Base-by-base conservation (phyloP, 2,329 filamentous ascomycete genomes). In the Aspergillus japonicus region DNA sequence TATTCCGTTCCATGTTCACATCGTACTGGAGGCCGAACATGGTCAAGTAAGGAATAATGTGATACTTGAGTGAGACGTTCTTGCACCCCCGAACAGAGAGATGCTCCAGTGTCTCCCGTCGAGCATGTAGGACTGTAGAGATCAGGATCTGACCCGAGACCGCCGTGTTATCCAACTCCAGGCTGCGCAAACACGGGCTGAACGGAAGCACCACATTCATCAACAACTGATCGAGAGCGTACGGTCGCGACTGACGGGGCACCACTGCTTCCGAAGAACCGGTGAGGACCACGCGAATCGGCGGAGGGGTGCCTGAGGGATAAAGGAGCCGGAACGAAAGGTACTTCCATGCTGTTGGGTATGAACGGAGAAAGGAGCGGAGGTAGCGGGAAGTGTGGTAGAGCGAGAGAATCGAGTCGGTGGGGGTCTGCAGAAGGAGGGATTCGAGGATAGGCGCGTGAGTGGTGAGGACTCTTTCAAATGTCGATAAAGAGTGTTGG, bases 21-120 rank as follows among this genome's bases (percentile, higher is more conserved):
- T 76, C 76, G 56, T 70, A 75, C 61, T 75, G 76, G 33, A 80
- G 66, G 5, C 76, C 77, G 58, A 78, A 79, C 75, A 81, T 77
- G 49, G 76, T 79, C 52, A 83, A 77, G 64, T 85, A 86, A 2
- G 85, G 85, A 56, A 86, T 83, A 61, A 87, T 83, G 67, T 87
- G 84, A 68, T 87, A 87, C 68, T 87, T 87, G 64, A 87, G 80
- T 12, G 84, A 86, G 42, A 87, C 85, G 69, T 87, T 86, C 73
- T 87, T 86, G 77, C 85, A 87, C 21, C 85, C 85, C 23, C 85
- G 82, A 51, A 87, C 83, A 1, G 84, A 86, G 49, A 87, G 77
- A 67, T 87, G 84, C 67, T 83, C 79, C 50, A 87, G 74, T 0
- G 82, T 85, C 57, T 81, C 78, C 58, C 82, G 79, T 31, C 83